phyloP scores from a whole-genome alignment of 2,329 filamentous ascomycete species.

The Talaromyces sp. region DNA sequence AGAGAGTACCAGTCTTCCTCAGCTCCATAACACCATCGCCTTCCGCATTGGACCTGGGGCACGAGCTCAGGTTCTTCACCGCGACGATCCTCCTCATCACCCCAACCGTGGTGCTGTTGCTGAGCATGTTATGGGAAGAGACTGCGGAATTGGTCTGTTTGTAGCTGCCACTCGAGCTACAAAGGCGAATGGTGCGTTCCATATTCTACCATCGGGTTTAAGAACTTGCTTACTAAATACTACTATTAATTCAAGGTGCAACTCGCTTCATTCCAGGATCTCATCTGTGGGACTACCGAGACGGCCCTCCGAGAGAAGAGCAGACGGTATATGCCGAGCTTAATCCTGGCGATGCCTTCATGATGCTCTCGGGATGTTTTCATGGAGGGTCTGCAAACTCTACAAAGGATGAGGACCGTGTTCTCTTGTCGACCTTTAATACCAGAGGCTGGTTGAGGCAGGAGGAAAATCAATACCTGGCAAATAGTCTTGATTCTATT shows the following conservation, averaged over 20 bases:
- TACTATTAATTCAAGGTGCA: background rate
- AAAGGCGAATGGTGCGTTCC: background rate
- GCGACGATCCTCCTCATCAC: background rate
- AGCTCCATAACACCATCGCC: slow-evolving; percentile 2
- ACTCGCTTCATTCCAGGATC: slow-evolving; percentile 5
- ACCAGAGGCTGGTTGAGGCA: slow-evolving; percentile 1
- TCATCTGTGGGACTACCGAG: background rate
- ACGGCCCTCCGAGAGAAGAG: background rate
- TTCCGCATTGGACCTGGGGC: slow-evolving; percentile 5
- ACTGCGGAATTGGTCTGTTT: background rate
- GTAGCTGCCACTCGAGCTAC: background rate
- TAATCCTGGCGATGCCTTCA: slow-evolving; percentile 2
- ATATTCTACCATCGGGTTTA: background rate
- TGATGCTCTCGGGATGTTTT: slow-evolving; percentile 1
- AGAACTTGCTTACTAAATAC: background rate
- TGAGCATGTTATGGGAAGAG: background rate
- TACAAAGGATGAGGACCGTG: background rate
- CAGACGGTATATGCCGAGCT: slow-evolving; percentile 1
- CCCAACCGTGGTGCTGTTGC: background rate
- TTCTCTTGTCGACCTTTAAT: slow-evolving; percentile 3
- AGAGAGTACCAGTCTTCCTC: background rate
- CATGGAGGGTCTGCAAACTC: slow-evolving; percentile 4
- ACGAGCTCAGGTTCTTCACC: background rate
- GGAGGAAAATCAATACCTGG: slow-evolving; percentile 7
- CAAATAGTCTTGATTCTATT: background rate